phyloP scores from a whole-genome alignment of 768 basidiomycete species.

The Leccinum uliginosum region DNA sequence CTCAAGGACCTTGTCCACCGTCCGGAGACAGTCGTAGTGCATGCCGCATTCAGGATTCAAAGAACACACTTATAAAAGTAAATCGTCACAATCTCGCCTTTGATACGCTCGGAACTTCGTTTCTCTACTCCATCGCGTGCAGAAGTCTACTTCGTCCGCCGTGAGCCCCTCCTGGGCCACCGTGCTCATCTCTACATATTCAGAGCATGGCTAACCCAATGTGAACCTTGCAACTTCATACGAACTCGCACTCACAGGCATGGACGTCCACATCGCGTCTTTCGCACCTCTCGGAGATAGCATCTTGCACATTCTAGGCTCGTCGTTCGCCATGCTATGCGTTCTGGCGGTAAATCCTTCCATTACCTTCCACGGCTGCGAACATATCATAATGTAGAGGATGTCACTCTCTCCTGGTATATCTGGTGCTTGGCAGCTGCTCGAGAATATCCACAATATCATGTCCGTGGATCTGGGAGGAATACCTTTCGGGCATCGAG shows the following conservation, averaged over 20 bases:
- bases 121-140: not conserved
- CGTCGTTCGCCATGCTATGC: not conserved
- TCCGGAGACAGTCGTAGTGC: not conserved
- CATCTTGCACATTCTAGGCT: constrained; percentile 5
- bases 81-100: too few species aligned
- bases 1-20: not conserved
- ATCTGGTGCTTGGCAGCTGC: not conserved
- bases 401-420: too few species aligned
- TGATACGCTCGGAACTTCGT: not conserved
- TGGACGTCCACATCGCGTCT: constrained; percentile 8
- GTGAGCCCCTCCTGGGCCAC: constrained; percentile 7
- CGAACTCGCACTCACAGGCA: constrained; percentile 11
- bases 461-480: constrained; percentile 2
- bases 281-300: constrained; percentile 9
- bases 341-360: not conserved
- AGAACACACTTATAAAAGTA: too few species aligned
- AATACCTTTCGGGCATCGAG: constrained; percentile 2
- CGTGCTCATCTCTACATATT: constrained; percentile 10
- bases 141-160: not conserved
- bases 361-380: constrained; percentile 3
- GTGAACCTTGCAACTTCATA: constrained; percentile 11
- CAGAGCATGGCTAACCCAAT: constrained; percentile 6
- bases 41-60: too few species aligned
- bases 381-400: not conserved
- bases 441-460: not conserved